Evolutionary conservation across 23 red algal species (phyloP), one percentile per base, ranked within the genome.

Genomic region (Gracilaria gracilis): DNA sequence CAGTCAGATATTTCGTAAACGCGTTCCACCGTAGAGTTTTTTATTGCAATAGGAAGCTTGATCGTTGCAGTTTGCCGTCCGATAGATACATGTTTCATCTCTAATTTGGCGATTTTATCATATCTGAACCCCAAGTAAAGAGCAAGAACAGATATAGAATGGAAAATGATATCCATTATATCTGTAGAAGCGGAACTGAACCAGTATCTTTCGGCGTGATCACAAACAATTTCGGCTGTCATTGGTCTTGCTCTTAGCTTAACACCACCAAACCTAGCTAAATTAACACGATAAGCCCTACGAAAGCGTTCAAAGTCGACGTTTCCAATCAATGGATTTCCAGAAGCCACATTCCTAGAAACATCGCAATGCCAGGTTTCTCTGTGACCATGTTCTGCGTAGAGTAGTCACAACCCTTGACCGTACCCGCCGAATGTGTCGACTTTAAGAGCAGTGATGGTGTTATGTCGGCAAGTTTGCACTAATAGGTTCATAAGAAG

Each of bases 1-100:
- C 39, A 81, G 32, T 81, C 76, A 16, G 36, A 36, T 14, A 81
- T 37, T n/a, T 81, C 40, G n/a, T 81, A 81, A 48, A 48, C 47
- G 15, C 39, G 35, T 36, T 81, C 36, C 3, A 54, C 39, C 7
- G 76, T 81, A 15, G 46, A 54, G 4, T 81, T 81, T 23, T 81
- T 57, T 23, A 81, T 81, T 28, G 42, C 14, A 4, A 16, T 23
- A 8, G 4, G 5, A 9, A 81, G n/a, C 9, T 9, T 81, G 4
- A 81, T 1, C 32, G 50, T 81, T 2, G 32, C 31, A 15, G 36
- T 9, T 1, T 48, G 36, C 14, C 36, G 4, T 6, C 50, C 76
- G 55, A 81, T 48, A 3, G 76, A 81, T 20, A 81, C 17, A 25
- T 81, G 4, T 54, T 81, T 25, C 40, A 81, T 55, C 47, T 3